phyloP scores from a whole-genome alignment of 108 stramenopile species.

The Fragilaria crotonensis region DNA sequence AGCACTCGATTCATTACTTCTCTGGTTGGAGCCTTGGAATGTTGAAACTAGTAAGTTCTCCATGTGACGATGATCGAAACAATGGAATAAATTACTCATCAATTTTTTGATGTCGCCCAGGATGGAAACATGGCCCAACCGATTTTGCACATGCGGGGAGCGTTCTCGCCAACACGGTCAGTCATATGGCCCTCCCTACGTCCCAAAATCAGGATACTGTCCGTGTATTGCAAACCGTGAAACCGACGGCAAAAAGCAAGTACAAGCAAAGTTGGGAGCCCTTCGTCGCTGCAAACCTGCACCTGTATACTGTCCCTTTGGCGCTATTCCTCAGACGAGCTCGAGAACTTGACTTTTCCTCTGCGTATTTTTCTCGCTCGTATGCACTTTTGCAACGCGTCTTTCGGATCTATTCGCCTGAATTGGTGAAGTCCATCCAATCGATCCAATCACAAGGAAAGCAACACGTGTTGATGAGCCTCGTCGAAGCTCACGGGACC shows the following conservation, averaged over 20 bases:
- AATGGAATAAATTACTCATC: not conserved
- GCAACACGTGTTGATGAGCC: slow-evolving; percentile 7
- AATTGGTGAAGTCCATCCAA: slow-evolving; percentile 60
- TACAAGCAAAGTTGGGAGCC: slow-evolving; percentile 68
- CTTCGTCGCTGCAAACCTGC: slow-evolving; percentile 70
- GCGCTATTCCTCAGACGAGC: slow-evolving; percentile 85
- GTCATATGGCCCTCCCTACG: not conserved
- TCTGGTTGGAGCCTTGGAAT: slow-evolving; percentile 88
- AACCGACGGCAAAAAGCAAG: slow-evolving; percentile 41
- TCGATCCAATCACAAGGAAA: slow-evolving; percentile 26
- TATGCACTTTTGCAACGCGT: slow-evolving; percentile 56
- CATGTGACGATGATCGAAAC: too few species aligned
- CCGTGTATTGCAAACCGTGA: slow-evolving; percentile 22
- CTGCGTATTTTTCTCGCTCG: slow-evolving; percentile 35
- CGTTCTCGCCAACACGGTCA: not conserved
- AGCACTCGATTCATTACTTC: slow-evolving; percentile 72
- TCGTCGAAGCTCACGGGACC: slow-evolving; percentile 44
- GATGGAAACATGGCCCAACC: not conserved
- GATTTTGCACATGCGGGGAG: not conserved
- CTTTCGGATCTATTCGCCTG: slow-evolving; percentile 61
- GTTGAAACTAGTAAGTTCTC: slow-evolving; percentile 1
- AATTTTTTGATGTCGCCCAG: not conserved
- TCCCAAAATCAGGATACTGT: not conserved
- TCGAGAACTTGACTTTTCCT: slow-evolving; percentile 82
- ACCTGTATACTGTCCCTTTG: slow-evolving; percentile 72